These are phyloP conservation scores for Beauveria rudraprayagi DNA, from an alignment of 2,329 filamentous ascomycete genomes.

Conservation along the genomic window DNA sequence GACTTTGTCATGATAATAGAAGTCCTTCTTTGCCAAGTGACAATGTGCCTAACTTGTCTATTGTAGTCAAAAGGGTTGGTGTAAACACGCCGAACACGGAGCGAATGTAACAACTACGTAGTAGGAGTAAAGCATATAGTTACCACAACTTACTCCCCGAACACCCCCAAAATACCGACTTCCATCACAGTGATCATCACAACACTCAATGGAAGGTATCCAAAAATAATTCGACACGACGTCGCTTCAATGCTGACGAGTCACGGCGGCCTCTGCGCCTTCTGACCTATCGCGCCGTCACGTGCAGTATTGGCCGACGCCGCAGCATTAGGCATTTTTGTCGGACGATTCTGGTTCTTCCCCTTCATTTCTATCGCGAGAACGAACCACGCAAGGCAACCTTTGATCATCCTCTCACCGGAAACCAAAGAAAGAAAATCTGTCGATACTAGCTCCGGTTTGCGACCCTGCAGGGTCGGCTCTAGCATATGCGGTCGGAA, in stretches of 20 bases:
- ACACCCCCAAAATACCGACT: not conserved
- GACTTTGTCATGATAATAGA: too few species aligned
- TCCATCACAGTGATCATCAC: not conserved
- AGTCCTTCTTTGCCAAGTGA: too few species aligned
- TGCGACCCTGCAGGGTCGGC: constrained; percentile 10
- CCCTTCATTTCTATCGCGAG: not conserved
- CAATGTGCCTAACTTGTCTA: too few species aligned
- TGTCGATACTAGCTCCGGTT: not conserved
- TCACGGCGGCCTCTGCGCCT: not conserved
- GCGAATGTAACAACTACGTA: too few species aligned
- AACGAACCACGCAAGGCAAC: not conserved
- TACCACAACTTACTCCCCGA: not conserved
- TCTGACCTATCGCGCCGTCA: constrained; percentile 10
- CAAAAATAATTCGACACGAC: not conserved
- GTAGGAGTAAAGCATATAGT: not conserved
- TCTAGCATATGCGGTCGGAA: constrained; percentile 12
- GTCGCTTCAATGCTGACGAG: not conserved
- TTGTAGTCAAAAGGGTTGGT: too few species aligned
- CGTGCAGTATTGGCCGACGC: constrained; percentile 2
- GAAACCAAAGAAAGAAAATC: not conserved
- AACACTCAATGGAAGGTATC: not conserved
- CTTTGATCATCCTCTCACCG: too few species aligned
- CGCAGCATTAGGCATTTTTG: constrained; percentile 2
- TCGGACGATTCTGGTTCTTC: not conserved
- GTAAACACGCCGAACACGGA: too few species aligned